phyloP scores from a whole-genome alignment of 345 rosid species.

The Adansonia digitata region DNA sequence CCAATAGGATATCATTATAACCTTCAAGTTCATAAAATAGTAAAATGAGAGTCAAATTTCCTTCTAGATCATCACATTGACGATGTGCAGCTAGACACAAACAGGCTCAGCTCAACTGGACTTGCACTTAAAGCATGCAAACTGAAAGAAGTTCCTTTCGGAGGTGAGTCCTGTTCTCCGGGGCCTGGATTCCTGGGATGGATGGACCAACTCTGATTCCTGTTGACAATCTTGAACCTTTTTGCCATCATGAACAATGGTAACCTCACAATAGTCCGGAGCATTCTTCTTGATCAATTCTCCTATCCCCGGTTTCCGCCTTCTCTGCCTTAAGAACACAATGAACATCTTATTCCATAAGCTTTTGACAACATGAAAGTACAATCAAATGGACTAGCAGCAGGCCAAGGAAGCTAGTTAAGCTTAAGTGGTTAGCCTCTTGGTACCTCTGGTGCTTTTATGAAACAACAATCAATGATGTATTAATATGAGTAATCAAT shows the following conservation, averaged over 20 bases:
- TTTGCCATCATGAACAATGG: slow-evolving; percentile 39
- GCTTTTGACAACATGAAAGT: too few relatives aligned
- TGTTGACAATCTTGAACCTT: slow-evolving; percentile 19
- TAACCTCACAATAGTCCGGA: slow-evolving; percentile 50
- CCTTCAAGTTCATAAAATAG: background rate
- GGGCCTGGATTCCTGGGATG: background rate
- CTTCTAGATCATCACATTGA: background rate
- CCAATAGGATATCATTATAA: background rate
- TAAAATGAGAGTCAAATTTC: background rate
- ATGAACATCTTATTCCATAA: background rate
- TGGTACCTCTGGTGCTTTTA: background rate
- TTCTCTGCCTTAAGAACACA: slow-evolving; percentile 21
- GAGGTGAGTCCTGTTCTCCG: slow-evolving; percentile 1
- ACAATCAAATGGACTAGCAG: background rate
- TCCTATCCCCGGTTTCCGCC: slow-evolving; percentile 33
- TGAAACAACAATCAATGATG: background rate
- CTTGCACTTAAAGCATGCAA: slow-evolving; percentile 42
- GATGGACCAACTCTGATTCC: slow-evolving; percentile 1
- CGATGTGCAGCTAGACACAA: too few relatives aligned
- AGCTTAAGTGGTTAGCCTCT: background rate
- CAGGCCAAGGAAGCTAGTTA: background rate
- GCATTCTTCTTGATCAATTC: slow-evolving; percentile 47
- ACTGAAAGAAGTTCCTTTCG: slow-evolving; percentile 28
- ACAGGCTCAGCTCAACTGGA: slow-evolving; percentile 13
- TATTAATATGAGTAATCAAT: background rate